phyloP scores from a whole-genome alignment of 2,329 filamentous ascomycete species.

The Fusarium robinianum region DNA sequence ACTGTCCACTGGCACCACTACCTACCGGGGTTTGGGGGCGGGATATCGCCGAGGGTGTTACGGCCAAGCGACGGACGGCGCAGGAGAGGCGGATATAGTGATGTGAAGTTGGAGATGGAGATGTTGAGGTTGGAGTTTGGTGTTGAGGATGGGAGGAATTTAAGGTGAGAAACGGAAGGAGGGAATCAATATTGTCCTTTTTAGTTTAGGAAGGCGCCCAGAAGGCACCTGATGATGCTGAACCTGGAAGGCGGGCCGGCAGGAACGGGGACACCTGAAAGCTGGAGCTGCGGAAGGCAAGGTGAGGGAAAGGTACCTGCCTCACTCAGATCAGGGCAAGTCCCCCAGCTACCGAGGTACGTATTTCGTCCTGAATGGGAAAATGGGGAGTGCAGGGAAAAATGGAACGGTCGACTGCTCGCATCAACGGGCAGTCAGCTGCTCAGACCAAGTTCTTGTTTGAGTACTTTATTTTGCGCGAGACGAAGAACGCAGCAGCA shows the following conservation, averaged over 20 bases:
- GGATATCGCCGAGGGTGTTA: slow-evolving; percentile 3
- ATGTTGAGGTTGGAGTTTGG: slow-evolving; percentile 1
- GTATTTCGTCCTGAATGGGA: slow-evolving; percentile 21
- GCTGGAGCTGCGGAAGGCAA: no score
- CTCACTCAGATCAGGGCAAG: no score
- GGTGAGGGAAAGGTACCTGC: no score
- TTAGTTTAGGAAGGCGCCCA: slow-evolving; percentile 9
- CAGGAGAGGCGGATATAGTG: neutral
- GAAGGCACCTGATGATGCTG: slow-evolving; percentile 9
- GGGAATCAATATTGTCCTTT: slow-evolving; percentile 2
- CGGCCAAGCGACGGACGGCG: slow-evolving; percentile 11
- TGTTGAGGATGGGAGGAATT: slow-evolving; percentile 4
- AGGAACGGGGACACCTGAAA: slow-evolving; percentile 3
- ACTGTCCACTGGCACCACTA: slow-evolving; percentile 18
- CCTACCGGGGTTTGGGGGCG: slow-evolving; percentile 1
- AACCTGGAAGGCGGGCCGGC: slow-evolving; percentile 17
- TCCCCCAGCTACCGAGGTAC: no score
- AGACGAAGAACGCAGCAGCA: no score
- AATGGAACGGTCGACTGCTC: slow-evolving; percentile 15
- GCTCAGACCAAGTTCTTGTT: no score
- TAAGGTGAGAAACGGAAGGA: slow-evolving; percentile 5
- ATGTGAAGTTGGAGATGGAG: no score
- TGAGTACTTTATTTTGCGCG: no score
- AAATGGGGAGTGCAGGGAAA: neutral
- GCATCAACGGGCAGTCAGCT: slow-evolving; percentile 31